These are phyloP conservation scores for Talaromyces nanjingensis DNA, from an alignment of 495 filamentous ascomycete species.

Conservation along the genomic window DNA sequence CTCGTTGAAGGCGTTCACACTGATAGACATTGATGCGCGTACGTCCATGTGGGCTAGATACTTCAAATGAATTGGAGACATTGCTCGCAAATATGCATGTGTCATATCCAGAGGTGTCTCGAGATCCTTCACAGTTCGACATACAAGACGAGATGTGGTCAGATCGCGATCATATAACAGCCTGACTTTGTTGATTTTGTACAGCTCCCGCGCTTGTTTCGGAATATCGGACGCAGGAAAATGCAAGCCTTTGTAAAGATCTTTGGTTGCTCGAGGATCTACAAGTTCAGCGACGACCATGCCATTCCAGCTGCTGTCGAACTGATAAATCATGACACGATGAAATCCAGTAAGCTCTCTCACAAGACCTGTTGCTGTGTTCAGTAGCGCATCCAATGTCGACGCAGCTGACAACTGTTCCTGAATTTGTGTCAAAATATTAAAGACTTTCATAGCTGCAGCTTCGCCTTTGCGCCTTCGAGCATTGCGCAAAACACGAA, in stretches of 20 bases:
- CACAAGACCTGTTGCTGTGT: conserved; percentile 37
- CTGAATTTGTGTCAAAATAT: conserved; percentile 83
- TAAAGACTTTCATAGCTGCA: conserved; percentile 89
- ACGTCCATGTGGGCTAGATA: conserved; percentile 90
- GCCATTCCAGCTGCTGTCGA: conserved; percentile 52
- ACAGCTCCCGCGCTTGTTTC: conserved; percentile 68
- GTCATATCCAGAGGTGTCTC: conserved; percentile 78
- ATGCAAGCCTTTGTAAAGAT: conserved; percentile 83
- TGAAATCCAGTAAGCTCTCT: conserved; percentile 92
- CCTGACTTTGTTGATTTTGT: conserved; percentile 53
- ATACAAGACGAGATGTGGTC: conserved; percentile 69
- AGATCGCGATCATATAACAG: conserved; percentile 31
- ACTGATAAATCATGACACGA: conserved; percentile 90
- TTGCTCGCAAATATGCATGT: conserved; percentile 78
- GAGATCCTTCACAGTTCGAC: conserved; percentile 67
- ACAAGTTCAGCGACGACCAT: conserved; percentile 83
- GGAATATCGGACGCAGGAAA: conserved; percentile 86
- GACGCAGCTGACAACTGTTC: conserved; percentile 67
- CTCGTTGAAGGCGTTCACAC: conserved; percentile 76
- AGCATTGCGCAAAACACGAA: conserved; percentile 72
- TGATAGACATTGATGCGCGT: conserved; percentile 89
- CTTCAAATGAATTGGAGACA: conserved; percentile 85
- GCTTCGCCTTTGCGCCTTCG: conserved; percentile 74
- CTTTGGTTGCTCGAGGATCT: conserved; percentile 70
- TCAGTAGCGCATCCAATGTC: conserved; percentile 49